Evolutionary conservation across 1,284 basidiomycete species (phyloP), one percentile per base, ranked within the genome.

Genomic region (Ceratobasidium sp.): DNA sequence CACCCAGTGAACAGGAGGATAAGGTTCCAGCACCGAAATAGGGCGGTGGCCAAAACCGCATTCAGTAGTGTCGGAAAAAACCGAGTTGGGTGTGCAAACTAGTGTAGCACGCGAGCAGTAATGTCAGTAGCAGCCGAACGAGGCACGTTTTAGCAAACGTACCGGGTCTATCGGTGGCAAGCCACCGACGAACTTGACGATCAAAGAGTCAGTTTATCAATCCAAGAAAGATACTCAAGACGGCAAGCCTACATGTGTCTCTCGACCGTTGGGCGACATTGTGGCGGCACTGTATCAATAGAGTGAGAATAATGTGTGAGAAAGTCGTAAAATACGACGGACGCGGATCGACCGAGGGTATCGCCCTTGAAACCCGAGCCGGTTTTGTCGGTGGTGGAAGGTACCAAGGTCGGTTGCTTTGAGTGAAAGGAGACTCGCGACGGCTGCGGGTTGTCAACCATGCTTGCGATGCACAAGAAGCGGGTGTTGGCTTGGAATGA

Each of bases 21-120:
- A 63, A 88, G 83, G 74, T 88, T 86, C 88, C 87, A 89, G 79
- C 87, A 89, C 71, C 87, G 81, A 77, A 88, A 87, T 53, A 89
- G 76, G 0, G 87, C 85, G 0, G 87, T 89, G 1, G 88, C 87
- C 3, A 88, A 30, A 25, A 74, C 16, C 1, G 72, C 72, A 49
- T 75, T 73, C 16, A 73, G 28, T 4, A 73, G 36, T 28, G 54
- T 40, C 23, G 64, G 33, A 23, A 40, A 23, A 44, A 69, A 62
- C 25, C 38, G 21, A 51, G 21, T 9, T 9, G 48, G 23, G 8
- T 16, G 72, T 25, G 58, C 49, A 49, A 74, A 74, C 64, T 69
- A 38, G 40, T n/a, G 42, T 18, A 11, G 38, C 36, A 44, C 25
- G 14, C 38, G 23, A 49, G 21, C 21, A n/a, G n/a, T 2, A 16